Percentiles rank a stretch among this genome's conserved stretches.
Conservation (phyloP, 73 alveolate genomes). For the Tetrahymena thermophila region DNA sequence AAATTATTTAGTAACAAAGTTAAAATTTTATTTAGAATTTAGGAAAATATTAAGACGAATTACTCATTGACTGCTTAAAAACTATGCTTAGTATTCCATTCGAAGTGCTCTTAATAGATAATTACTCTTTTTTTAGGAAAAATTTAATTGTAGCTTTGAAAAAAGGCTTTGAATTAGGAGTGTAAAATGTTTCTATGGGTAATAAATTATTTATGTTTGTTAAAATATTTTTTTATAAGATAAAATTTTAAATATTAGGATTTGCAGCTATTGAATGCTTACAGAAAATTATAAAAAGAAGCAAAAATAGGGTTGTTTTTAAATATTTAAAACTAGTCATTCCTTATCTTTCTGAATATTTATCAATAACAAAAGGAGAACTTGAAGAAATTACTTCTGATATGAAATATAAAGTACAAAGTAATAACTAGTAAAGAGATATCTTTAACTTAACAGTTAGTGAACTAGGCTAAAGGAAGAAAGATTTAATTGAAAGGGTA, state of each 20-base stretch:
- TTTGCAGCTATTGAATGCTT: not conserved
- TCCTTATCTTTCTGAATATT: slow-evolving; percentile 31
- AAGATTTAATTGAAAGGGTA: slow-evolving; percentile 19
- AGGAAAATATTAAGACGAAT: slow-evolving; percentile 2
- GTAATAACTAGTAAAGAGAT: not conserved
- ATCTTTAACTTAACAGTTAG: not conserved
- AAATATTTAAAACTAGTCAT: slow-evolving; percentile 6
- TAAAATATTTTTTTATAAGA: not conserved
- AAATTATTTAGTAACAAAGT: not conserved
- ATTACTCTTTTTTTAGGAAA: slow-evolving; percentile 10
- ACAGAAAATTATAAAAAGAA: not conserved
- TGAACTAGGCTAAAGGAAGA: not conserved
- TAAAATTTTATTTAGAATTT: not conserved
- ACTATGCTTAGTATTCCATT: slow-evolving; percentile 17
- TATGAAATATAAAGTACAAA: not conserved
- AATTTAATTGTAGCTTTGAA: not conserved
- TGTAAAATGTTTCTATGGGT: not conserved
- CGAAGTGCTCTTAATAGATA: slow-evolving; percentile 5
- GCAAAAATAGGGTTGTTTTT: slow-evolving; percentile 9
- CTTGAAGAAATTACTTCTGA: slow-evolving; percentile 9
- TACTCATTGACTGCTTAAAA: slow-evolving; percentile 1
- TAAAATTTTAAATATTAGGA: not conserved
- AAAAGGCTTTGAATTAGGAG: not conserved
- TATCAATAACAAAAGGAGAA: not conserved
- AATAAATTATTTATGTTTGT: not conserved